Evolutionary conservation across 805 yeast species (phyloP).

Genomic region (Starmerella asiatica): DNA sequence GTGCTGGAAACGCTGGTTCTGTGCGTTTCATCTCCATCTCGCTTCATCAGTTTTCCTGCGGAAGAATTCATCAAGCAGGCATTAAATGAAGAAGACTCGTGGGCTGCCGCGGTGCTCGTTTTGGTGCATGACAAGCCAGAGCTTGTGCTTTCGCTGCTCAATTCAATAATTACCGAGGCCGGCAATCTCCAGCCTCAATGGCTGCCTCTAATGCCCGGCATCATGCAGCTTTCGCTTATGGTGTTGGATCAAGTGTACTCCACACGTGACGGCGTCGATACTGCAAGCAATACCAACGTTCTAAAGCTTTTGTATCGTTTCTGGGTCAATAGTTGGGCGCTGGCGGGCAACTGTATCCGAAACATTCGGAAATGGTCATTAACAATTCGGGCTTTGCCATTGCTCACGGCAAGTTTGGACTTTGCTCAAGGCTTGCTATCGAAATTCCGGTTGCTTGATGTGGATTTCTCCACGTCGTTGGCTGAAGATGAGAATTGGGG

Average conservation of each 20-base stretch:
- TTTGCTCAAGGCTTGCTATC: slow-evolving; percentile 55
- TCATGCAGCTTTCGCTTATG: slow-evolving; percentile 3
- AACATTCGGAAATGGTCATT: slow-evolving; percentile 68
- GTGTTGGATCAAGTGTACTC: slow-evolving; percentile 12
- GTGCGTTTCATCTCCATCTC: slow-evolving; percentile 7
- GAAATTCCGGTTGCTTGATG: slow-evolving; percentile 42
- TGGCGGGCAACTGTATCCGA: slow-evolving; percentile 52
- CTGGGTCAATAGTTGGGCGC: slow-evolving; percentile 66
- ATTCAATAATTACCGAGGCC: slow-evolving; percentile 5
- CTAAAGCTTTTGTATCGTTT: slow-evolving; percentile 24
- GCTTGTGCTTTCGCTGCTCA: not conserved
- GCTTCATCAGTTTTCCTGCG: slow-evolving; percentile 6
- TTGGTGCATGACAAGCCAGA: slow-evolving; percentile 4
- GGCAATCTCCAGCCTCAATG: slow-evolving; percentile 1
- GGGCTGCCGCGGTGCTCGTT: not conserved
- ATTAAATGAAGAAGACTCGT: slow-evolving; percentile 1
- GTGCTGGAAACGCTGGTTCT: slow-evolving; percentile 5
- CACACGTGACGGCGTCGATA: slow-evolving; percentile 14
- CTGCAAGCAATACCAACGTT: not conserved
- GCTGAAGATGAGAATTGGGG: slow-evolving; percentile 15
- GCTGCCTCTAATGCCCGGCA: slow-evolving; percentile 13
- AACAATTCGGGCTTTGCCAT: slow-evolving; percentile 42
- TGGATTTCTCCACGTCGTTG: slow-evolving; percentile 17
- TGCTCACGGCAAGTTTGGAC: slow-evolving; percentile 35
- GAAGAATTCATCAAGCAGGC: slow-evolving; percentile 11